phyloP scores from a whole-genome alignment of 345 rosid genomes.

The Linum tenue region DNA sequence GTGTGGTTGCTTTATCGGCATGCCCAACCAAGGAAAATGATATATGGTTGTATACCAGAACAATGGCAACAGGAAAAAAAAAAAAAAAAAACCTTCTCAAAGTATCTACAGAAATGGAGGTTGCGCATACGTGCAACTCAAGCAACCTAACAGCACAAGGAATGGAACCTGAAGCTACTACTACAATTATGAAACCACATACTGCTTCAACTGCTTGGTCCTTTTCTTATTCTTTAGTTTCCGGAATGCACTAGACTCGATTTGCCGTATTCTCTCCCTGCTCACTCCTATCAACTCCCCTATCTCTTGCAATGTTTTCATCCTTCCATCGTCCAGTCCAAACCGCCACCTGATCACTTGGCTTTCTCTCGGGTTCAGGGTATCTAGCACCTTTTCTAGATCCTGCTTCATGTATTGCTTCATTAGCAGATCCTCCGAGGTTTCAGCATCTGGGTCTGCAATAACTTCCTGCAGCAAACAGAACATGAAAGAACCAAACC shows the following conservation, averaged over 20 bases:
- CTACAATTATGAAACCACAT: no score
- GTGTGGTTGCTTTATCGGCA: no score
- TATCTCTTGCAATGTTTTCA: neutral
- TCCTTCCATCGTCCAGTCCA: neutral
- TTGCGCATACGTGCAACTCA: no score
- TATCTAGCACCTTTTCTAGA: constrained; percentile 14
- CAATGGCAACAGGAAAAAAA: no score
- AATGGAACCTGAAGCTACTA: no score
- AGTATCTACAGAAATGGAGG: no score
- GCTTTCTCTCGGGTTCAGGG: constrained; percentile 11
- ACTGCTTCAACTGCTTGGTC: no score
- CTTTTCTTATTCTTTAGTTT: neutral
- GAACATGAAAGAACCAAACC: neutral
- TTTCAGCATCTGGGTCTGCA: constrained; percentile 39
- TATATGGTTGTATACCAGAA: no score
- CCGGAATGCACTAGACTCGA: neutral
- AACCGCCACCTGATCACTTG: neutral
- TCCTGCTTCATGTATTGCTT: constrained; percentile 19
- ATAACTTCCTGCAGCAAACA: constrained; percentile 37
- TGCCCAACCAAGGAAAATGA: no score
- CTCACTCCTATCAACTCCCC: neutral
- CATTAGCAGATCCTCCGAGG: constrained; percentile 33
- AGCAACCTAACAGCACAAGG: no score
- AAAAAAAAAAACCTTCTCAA: no score
- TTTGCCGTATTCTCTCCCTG: constrained; percentile 6